Percentiles rank a stretch among this genome's conserved stretches.
These are phyloP conservation scores for Penicillium brasilianum DNA, from an alignment of 2,329 filamentous ascomycete species.

Conservation along the genomic window DNA sequence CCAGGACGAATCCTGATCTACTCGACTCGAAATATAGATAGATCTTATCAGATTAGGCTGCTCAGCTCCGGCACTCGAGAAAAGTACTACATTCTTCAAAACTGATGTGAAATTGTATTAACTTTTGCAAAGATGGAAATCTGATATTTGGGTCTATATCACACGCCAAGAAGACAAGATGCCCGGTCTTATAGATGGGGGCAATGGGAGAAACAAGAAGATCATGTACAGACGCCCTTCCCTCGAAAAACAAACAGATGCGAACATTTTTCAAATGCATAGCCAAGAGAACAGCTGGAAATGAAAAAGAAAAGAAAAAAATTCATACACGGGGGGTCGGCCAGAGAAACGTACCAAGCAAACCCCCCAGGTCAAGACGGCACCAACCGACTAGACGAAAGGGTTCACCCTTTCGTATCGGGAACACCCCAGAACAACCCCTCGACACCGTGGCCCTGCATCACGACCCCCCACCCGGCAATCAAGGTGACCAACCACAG, in stretches of 20 bases:
- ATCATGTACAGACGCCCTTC: constrained; percentile 35
- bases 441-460: constrained; percentile 49
- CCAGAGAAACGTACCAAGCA: constrained; percentile 30
- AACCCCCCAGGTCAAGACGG: background rate
- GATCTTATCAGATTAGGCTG: too few relatives aligned
- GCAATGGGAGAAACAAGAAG: background rate
- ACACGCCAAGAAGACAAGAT: constrained; percentile 9
- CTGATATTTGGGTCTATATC: constrained; percentile 14
- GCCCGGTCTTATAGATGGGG: constrained; percentile 16
- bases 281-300: constrained; percentile 13
- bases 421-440: constrained; percentile 52
- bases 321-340: constrained; percentile 25
- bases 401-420: background rate
- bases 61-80: too few relatives aligned
- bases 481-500: constrained; percentile 62
- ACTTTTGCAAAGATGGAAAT: background rate
- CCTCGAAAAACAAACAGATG: constrained; percentile 14
- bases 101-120: background rate
- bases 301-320: constrained; percentile 13
- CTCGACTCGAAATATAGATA: too few relatives aligned
- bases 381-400: background rate
- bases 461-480: constrained; percentile 52
- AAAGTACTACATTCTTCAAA: background rate
- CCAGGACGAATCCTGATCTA: too few relatives aligned
- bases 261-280: constrained; percentile 24